These are phyloP conservation scores for Microdochium trichocladiopsis DNA, from an alignment of 2,329 filamentous ascomycete species.

Conservation along the genomic window DNA sequence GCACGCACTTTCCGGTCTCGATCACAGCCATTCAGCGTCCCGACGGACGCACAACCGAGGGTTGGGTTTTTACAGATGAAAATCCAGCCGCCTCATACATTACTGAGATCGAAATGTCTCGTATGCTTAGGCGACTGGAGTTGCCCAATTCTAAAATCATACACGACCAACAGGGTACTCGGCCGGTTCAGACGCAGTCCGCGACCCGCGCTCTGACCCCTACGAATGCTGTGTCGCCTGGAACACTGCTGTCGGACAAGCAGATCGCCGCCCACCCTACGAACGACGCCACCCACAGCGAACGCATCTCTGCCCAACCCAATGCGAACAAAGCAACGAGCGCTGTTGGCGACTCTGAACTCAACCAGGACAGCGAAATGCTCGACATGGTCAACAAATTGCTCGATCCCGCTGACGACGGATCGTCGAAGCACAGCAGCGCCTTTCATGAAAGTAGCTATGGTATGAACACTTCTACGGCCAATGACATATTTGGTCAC, in stretches of 20 bases:
- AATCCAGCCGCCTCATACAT: constrained; percentile 4
- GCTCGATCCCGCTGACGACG: constrained; percentile 18
- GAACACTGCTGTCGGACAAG: background rate
- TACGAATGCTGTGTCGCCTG: background rate
- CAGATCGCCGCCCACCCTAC: too few relatives aligned
- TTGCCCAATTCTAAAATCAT: constrained; percentile 7
- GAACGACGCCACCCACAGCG: constrained; percentile 4
- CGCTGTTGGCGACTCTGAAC: constrained; percentile 9
- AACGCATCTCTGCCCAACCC: constrained; percentile 6
- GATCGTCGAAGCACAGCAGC: constrained; percentile 12
- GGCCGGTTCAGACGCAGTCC: background rate
- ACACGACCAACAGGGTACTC: constrained; percentile 3
- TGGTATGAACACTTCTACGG: constrained; percentile 45
- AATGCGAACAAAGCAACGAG: background rate
- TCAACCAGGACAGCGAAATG: constrained; percentile 30
- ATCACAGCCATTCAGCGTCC: constrained; percentile 9
- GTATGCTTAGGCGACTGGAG: constrained; percentile 14
- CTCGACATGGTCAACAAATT: constrained; percentile 32
- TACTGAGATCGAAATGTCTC: constrained; percentile 11
- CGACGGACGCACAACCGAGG: constrained; percentile 10
- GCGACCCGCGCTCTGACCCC: background rate
- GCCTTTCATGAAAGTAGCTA: constrained; percentile 39
- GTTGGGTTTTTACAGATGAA: constrained; percentile 17
- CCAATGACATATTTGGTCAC: constrained; percentile 41
- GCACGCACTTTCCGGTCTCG: constrained; percentile 29